Percentiles rank a stretch among this genome's conserved stretches.
Evolutionary conservation across 768 basidiomycete genomes (phyloP).

Genomic region (Floccularia luteovirens): DNA sequence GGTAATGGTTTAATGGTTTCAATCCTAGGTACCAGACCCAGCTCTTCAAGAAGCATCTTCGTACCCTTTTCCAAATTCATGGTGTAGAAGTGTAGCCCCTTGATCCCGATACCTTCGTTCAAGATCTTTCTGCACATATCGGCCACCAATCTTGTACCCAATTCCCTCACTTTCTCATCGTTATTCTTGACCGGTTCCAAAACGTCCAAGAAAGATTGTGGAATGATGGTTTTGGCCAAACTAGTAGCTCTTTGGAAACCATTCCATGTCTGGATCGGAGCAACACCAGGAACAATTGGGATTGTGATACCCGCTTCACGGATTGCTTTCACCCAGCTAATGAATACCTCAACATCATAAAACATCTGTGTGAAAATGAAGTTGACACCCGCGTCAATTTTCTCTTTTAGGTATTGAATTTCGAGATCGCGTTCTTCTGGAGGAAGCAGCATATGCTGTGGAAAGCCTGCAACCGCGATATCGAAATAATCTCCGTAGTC

Average conservation of each 20-base stretch:
- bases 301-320: slow-evolving; percentile 82
- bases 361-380: slow-evolving; percentile 99
- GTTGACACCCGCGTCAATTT: slow-evolving; percentile 82
- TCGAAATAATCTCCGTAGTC: slow-evolving; percentile 91
- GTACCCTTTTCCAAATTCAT: slow-evolving; percentile 97
- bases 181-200: slow-evolving; percentile 86
- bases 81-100: slow-evolving; percentile 92
- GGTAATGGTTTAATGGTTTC: slow-evolving; percentile 94
- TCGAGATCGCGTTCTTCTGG: slow-evolving; percentile 71
- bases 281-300: slow-evolving; percentile 90
- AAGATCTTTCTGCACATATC: slow-evolving; percentile 91
- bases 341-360: slow-evolving; percentile 88
- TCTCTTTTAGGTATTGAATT: slow-evolving; percentile 82
- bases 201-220: slow-evolving; percentile 63
- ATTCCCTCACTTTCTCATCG: slow-evolving; percentile 86
- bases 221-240: slow-evolving; percentile 74
- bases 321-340: slow-evolving; percentile 81
- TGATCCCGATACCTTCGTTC: slow-evolving; percentile 70
- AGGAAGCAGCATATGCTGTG: slow-evolving; percentile 70
- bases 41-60: slow-evolving; percentile 89
- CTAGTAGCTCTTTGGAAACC: slow-evolving; percentile 82
- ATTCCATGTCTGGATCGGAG: slow-evolving; percentile 95
- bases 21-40: slow-evolving; percentile 79
- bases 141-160: slow-evolving; percentile 92
- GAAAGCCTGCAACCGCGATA: slow-evolving; percentile 91